Base-by-base conservation (phyloP, 2,329 filamentous ascomycete species). In the Pseudogymnoascus verrucosus region DNA sequence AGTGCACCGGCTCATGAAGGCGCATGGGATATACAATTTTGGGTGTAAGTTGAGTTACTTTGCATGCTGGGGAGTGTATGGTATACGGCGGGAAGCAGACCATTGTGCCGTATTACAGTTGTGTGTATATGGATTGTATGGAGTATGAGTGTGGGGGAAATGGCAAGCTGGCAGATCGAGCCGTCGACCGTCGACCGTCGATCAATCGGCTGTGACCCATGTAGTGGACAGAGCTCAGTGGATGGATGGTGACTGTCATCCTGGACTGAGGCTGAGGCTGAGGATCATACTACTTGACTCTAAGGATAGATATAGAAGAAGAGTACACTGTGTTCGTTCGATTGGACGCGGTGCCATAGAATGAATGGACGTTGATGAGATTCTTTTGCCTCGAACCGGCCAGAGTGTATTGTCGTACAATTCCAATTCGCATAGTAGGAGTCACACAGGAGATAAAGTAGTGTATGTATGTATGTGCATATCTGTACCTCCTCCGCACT, bases 161-260 rank as follows among this genome's bases (percentile, higher is more conserved):
- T 19, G 10, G 26, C n/a, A 34, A 12, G 4, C 44, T 57, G 28
- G 23, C 14, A 28, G 23, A 54, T 57, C 26, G 28, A 19, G n/a
- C 10, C 28, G 51, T 19, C 51, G 51, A 57, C 21, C 21, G 21
- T 21, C 21, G 21, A 21, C 21, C 21, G 21, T 19, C 51, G 51
- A 57, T 57, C 51, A 57, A 34, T 57, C 51, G 51, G 51, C 51
- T 34, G 51, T 34, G 51, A 57, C 8, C 51, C 51, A 57, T 57
- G 51, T 31, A 34, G n/a, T 3, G n/a, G 51, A 57, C 51, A 57
- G n/a, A 57, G 26, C 51, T 57, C 28, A 31, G 28, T 31, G 28
- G 26, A 28, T 7, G 26, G 26, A 8, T 8, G 28, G 28, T 31
- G 7, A 31, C 28, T 31, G 28, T 8, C 28, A 31, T 31, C 28